A percentile compares a stretch with the other conserved stretches of the same genome.
phyloP scores from a whole-genome alignment of 140 eudicot species.

The Anethum foeniculum region DNA sequence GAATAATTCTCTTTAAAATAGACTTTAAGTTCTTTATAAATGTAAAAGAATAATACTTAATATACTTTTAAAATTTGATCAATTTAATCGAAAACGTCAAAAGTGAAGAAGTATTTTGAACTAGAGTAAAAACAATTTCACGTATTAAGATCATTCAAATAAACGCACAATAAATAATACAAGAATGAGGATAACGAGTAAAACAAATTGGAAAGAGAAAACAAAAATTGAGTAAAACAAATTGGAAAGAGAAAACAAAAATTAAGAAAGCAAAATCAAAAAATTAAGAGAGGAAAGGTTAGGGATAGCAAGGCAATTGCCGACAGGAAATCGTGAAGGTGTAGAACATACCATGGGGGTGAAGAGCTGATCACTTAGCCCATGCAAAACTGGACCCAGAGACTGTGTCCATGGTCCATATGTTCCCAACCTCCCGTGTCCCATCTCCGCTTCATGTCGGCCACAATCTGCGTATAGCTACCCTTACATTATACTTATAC shows the following conservation, averaged over 20 bases:
- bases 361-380: conserved; percentile 37
- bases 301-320: neutral
- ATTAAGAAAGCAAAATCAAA: neutral
- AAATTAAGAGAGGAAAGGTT: neutral
- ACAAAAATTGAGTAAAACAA: neutral
- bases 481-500: too few species aligned
- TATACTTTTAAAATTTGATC: too few species aligned
- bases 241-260: neutral
- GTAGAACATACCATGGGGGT: conserved; percentile 13
- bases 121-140: too few species aligned
- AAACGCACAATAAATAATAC: too few species aligned
- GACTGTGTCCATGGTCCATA: conserved; percentile 46
- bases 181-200: too few species aligned
- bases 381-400: conserved; percentile 50
- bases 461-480: neutral
- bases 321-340: conserved; percentile 47
- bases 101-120: too few species aligned
- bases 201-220: neutral
- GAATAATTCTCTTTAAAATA: too few species aligned
- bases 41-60: too few species aligned
- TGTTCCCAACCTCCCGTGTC: conserved; percentile 24
- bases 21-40: too few species aligned
- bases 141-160: too few species aligned
- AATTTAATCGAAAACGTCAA: too few species aligned
- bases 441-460: conserved; percentile 21